These are phyloP conservation scores for Daldinia caldariorum DNA, from an alignment of 495 filamentous ascomycete genomes.

Conservation along the genomic window DNA sequence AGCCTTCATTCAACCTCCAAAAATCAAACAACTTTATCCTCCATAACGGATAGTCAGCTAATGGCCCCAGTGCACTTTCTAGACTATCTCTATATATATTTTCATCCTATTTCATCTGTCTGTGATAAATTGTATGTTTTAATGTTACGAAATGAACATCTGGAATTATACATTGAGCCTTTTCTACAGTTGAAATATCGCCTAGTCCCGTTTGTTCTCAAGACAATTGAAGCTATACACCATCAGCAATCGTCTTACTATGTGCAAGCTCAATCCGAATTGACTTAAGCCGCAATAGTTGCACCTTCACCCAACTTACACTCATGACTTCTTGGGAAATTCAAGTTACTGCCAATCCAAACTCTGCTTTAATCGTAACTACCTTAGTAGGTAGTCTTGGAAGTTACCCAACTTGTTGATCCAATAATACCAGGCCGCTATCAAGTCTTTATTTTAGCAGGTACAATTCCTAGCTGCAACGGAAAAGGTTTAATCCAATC, in stretches of 20 bases:
- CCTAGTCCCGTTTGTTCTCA: background rate
- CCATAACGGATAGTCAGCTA: no score
- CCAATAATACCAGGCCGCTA: background rate
- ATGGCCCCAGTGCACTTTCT: background rate
- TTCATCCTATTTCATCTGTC: background rate
- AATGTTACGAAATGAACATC: background rate
- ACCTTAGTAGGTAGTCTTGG: no score
- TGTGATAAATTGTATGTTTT: background rate
- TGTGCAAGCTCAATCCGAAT: slow-evolving; percentile 1
- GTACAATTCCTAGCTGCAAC: slow-evolving; percentile 1
- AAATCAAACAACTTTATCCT: background rate
- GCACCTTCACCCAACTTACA: background rate
- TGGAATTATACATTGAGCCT: background rate
- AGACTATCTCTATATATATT: background rate
- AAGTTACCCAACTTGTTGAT: background rate
- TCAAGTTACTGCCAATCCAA: background rate
- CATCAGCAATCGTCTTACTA: background rate
- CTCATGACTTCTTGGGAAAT: background rate
- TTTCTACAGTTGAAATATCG: background rate
- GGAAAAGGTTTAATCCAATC: slow-evolving; percentile 21
- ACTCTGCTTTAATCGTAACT: background rate
- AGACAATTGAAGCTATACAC: background rate
- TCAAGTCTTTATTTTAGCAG: background rate
- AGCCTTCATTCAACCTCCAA: no score
- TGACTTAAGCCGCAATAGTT: background rate